These are phyloP conservation scores for Apocynum venetum DNA, from an alignment of 257 asterid species.

Conservation along the genomic window DNA sequence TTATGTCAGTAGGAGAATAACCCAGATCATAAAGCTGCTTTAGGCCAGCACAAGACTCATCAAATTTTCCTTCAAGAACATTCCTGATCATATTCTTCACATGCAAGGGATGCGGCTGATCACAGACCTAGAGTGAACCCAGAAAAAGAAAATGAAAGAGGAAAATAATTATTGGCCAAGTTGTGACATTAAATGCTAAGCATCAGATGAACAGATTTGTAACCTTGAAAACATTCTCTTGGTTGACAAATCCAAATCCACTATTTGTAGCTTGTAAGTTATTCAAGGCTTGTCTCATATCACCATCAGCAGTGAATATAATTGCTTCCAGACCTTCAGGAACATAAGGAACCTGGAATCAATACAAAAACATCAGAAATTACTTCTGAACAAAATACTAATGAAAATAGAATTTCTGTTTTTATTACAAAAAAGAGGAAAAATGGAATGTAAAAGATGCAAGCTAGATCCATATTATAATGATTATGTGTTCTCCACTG, in stretches of 20 bases:
- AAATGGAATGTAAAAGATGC: not conserved
- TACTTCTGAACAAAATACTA: not conserved
- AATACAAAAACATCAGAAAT: not conserved
- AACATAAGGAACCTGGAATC: slow-evolving; percentile 73
- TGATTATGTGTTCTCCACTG: not conserved
- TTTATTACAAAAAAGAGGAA: not conserved
- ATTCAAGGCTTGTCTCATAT: slow-evolving; percentile 95
- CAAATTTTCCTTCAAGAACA: slow-evolving; percentile 84
- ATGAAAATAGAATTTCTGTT: not conserved
- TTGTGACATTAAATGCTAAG: not conserved
- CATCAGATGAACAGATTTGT: slow-evolving; percentile 2
- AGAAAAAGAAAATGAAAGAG: slow-evolving; percentile 1
- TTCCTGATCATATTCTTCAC: slow-evolving; percentile 89
- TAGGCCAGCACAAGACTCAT: slow-evolving; percentile 82
- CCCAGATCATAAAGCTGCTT: slow-evolving; percentile 94
- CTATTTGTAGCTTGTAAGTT: slow-evolving; percentile 96
- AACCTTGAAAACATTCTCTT: slow-evolving; percentile 98
- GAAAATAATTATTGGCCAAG: not conserved
- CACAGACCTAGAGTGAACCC: slow-evolving; percentile 62
- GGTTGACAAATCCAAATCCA: slow-evolving; percentile 95
- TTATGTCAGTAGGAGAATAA: slow-evolving; percentile 96
- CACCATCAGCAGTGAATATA: slow-evolving; percentile 98
- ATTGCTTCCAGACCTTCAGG: slow-evolving; percentile 98
- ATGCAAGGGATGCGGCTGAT: slow-evolving; percentile 97
- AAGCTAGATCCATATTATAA: not conserved